Evolutionary conservation across 352 stramenopile species (phyloP).

Genomic region (Phytophthora europaea): DNA sequence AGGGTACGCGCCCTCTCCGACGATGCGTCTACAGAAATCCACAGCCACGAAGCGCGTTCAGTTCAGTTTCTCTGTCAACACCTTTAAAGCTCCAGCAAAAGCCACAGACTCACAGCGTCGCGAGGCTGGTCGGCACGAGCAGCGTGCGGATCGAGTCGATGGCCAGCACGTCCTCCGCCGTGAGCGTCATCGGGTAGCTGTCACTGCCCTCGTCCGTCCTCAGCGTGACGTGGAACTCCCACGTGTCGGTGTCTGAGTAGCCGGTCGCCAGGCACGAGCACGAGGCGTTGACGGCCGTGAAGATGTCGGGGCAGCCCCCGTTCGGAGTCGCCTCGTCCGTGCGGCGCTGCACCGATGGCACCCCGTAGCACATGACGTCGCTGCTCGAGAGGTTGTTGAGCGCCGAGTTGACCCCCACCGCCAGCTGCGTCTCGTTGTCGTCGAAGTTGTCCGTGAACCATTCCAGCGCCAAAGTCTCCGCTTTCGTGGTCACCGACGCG

Average conservation of each 20-base stretch:
- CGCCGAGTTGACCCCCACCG: slow-evolving; percentile 37
- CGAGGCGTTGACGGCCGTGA: slow-evolving; percentile 36
- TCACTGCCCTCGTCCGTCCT: slow-evolving; percentile 16
- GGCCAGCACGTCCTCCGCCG: slow-evolving; percentile 29
- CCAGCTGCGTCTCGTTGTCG: slow-evolving; percentile 43
- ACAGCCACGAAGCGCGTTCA: neutral
- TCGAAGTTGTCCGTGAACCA: slow-evolving; percentile 47
- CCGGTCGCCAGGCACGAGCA: slow-evolving; percentile 39
- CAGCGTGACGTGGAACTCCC: slow-evolving; percentile 38
- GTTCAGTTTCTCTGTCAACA: neutral
- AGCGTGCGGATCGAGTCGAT: slow-evolving; percentile 45
- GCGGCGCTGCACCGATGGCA: slow-evolving; percentile 37
- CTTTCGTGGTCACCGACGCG: slow-evolving; percentile 12
- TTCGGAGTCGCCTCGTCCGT: slow-evolving; percentile 30
- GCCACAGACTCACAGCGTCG: slow-evolving; percentile 31
- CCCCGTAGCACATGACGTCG: slow-evolving; percentile 32
- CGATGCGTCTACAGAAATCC: slow-evolving; percentile 19
- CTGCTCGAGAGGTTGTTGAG: slow-evolving; percentile 34
- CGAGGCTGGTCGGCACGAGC: slow-evolving; percentile 31
- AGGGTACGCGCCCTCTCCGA: slow-evolving; percentile 31
- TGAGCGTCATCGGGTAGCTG: slow-evolving; percentile 33
- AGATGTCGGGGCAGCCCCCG: slow-evolving; percentile 38
- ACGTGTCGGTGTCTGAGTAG: slow-evolving; percentile 28
- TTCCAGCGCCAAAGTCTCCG: slow-evolving; percentile 30
- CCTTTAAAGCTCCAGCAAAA: neutral